These are phyloP conservation scores for Trametes versicolor DNA, from an alignment of 1,284 basidiomycete genomes.

Conservation along the genomic window DNA sequence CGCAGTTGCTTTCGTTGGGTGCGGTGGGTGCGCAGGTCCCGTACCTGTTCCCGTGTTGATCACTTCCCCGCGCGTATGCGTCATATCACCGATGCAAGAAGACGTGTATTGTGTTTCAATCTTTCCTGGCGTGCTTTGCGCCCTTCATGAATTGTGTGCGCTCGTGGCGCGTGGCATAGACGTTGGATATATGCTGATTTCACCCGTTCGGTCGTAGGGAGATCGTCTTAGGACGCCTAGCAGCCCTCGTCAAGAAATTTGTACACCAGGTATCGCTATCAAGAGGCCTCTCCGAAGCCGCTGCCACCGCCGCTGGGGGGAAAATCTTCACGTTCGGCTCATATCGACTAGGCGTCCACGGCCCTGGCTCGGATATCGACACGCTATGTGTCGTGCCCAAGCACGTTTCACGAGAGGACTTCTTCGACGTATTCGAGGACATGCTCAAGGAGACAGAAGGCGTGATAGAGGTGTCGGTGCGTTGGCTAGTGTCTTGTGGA, in stretches of 20 bases:
- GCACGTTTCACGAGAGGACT: slow-evolving; percentile 95
- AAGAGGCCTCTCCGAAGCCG: slow-evolving; percentile 87
- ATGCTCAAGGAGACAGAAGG: slow-evolving; percentile 92
- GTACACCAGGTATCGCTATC: slow-evolving; percentile 86
- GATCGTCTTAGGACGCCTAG: slow-evolving; percentile 90
- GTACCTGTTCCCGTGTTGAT: slow-evolving; percentile 14
- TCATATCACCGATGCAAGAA: not conserved
- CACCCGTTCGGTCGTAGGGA: slow-evolving; percentile 67
- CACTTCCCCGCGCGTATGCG: slow-evolving; percentile 1
- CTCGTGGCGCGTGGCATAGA: not conserved
- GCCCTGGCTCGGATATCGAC: slow-evolving; percentile 97
- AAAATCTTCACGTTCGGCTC: slow-evolving; percentile 99
- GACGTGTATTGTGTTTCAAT: too few species aligned
- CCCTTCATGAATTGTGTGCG: not conserved
- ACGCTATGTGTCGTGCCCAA: slow-evolving; percentile 98
- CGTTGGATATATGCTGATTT: slow-evolving; percentile 19
- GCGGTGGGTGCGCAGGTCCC: slow-evolving; percentile 10
- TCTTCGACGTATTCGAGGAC: slow-evolving; percentile 91
- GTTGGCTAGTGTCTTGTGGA: slow-evolving; percentile 46
- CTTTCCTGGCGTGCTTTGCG: not conserved
- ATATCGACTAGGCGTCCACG: slow-evolving; percentile 96
- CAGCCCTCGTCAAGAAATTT: slow-evolving; percentile 93
- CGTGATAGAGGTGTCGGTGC: slow-evolving; percentile 88
- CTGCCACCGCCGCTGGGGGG: slow-evolving; percentile 89
- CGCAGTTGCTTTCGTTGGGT: not conserved